Base-by-base conservation (phyloP, 192 early-diverging fungal species). In the Linnemannia hyalina region DNA sequence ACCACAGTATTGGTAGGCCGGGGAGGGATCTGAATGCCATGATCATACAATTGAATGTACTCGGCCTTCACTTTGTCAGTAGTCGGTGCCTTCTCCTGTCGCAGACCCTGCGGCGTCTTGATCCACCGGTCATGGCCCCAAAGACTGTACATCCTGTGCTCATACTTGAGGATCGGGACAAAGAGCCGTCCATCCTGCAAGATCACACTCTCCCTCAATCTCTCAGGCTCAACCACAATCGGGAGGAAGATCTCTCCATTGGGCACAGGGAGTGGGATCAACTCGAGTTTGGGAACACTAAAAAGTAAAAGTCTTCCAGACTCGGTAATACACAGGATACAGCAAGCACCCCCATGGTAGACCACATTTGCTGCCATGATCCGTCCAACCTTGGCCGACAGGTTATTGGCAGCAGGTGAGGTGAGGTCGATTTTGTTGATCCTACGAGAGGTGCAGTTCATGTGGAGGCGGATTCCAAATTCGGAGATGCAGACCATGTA, bases 51-150 rank as follows among this genome's bases (percentile, higher is more conserved):
- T 40, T 80, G 78, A 8, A 85, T 26, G 29, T 71, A 80, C n/a
- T 44, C 40, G 10, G 68, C n/a, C 18, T 18, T 36, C 22, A 32
- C 77, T n/a, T 40, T 71, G 40, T 70, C 68, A 4, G 73, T 47
- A 1, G 73, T 54, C 32, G 69, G 70, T 10, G 55, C 57, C 40
- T 36, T 49, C 22, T 85, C 78, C 44, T 85, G 78, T 6, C 38
- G n/a, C 69, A 70, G 36, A 13, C 78, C 78, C 35, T 63, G 36
- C 15, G 74, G 32, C 29, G 57, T 85, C 23, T 68, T 75, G 44
- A 85, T 68, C 82, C 82, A 85, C 54, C 78, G 78, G 47, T 85
- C 83, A 55, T 85, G 83, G 0, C 83, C 83, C 83, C 83, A 85
- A 38, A 85, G 78, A 74, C 83, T 80, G n/a, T 85, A 85, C 83